These are phyloP conservation scores for Mycena galopus DNA, from an alignment of 768 basidiomycete genomes.

Conservation along the genomic window DNA sequence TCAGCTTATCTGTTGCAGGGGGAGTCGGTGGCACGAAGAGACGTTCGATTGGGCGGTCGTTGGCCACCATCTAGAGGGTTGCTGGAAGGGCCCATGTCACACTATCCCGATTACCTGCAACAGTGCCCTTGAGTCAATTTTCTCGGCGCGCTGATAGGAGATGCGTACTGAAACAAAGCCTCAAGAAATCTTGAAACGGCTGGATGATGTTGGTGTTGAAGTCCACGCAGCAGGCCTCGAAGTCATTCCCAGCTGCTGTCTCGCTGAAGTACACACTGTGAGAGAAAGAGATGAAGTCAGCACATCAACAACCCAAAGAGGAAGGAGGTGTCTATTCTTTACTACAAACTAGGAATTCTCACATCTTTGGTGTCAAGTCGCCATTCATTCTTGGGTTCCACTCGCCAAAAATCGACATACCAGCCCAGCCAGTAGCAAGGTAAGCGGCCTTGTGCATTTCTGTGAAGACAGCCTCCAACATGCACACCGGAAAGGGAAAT, in stretches of 20 bases:
- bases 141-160: neutral
- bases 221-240: neutral
- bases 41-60: neutral
- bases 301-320: neutral
- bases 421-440: neutral
- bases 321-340: neutral
- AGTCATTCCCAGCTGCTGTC: constrained; percentile 5
- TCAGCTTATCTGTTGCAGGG: neutral
- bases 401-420: neutral
- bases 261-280: neutral
- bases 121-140: neutral
- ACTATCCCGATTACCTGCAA: neutral
- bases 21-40: neutral
- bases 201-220: neutral
- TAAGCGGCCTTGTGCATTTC: neutral
- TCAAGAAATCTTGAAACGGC: neutral
- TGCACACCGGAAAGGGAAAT: no score
- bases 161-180: neutral
- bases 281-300: neutral
- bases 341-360: neutral
- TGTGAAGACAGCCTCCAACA: neutral
- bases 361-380: constrained; percentile 14
- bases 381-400: constrained; percentile 16
- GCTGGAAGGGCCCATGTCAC: neutral
- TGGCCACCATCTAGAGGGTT: neutral